These are phyloP conservation scores for Boletus subparvulus DNA, from an alignment of 768 basidiomycete genomes.

Conservation along the genomic window DNA sequence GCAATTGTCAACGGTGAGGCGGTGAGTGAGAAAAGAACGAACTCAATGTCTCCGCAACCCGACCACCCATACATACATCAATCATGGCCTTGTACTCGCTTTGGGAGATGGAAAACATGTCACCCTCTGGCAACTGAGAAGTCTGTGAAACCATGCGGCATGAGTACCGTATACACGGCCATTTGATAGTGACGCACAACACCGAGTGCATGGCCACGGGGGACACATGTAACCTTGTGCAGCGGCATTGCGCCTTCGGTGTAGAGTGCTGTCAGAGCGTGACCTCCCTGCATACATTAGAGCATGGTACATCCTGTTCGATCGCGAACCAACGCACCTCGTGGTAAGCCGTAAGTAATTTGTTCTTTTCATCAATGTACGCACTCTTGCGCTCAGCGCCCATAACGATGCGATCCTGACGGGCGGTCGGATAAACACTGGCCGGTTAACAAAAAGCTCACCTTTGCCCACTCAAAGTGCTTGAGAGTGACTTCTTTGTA, in stretches of 20 bases:
- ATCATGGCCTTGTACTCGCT: constrained; percentile 80
- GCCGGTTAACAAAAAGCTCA: constrained; percentile 25
- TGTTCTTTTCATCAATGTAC: constrained; percentile 83
- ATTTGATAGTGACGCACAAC: constrained; percentile 50
- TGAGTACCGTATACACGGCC: constrained; percentile 9
- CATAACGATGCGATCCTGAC: constrained; percentile 91
- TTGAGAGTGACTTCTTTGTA: constrained; percentile 66
- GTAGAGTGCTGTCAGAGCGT: constrained; percentile 91
- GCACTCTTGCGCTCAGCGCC: constrained; percentile 92
- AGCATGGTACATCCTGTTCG: not conserved
- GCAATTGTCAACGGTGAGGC: constrained; percentile 7
- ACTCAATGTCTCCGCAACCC: constrained; percentile 92
- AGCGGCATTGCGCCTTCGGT: constrained; percentile 95
- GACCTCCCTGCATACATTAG: constrained; percentile 63
- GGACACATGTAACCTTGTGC: constrained; percentile 97
- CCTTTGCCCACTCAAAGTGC: constrained; percentile 99
- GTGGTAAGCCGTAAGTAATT: constrained; percentile 92
- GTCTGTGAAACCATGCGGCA: constrained; percentile 46
- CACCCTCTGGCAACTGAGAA: constrained; percentile 72
- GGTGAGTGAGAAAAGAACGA: constrained; percentile 25
- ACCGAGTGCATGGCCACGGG: constrained; percentile 91
- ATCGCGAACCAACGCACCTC: constrained; percentile 53
- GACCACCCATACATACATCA: constrained; percentile 92
- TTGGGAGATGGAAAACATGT: constrained; percentile 66
- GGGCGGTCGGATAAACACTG: not conserved